Evolutionary conservation across 2,329 filamentous ascomycete species (phyloP), one percentile per base, ranked within the genome.

Genomic region (Bipolaris victoriae): DNA sequence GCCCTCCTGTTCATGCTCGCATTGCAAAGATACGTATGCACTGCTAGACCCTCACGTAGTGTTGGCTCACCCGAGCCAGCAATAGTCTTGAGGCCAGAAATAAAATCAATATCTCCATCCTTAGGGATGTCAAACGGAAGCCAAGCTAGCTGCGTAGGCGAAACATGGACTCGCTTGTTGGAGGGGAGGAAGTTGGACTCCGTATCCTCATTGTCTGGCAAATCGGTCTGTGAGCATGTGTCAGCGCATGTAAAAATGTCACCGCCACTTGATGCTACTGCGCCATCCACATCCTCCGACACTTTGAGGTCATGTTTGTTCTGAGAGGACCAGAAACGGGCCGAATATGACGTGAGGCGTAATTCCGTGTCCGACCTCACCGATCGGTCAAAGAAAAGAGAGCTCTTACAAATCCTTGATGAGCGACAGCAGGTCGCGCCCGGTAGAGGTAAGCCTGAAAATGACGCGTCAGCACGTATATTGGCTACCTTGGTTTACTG

Each of bases 31-130:
- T 69, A 78, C 1, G 69, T 72, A 41, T 76, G 73, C 1, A 73
- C 67, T 1, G 72, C 75, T 13, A 77, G 55, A 9, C 76, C 76
- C 45, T 75, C 69, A 5, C 75, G 69, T 13, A 77, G 63, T 0
- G 71, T 76, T 7, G 76, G 75, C 31, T 77, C 75, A 20, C 76
- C 76, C 6, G 73, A 73, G 20, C 76, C 76, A 18, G 74, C 76
- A 47, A 78, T 71, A 2, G 69, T 73, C 63, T 74, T 75, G 45
- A 76, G 66, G 5, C 74, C 74, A 1, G 67, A 68, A 37, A 74
- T 62, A 22, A 76, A 76, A 49, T 75, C 73, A 13, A 72, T 47
- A 3, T 73, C 64, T 45, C 68, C 69, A 63, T 69, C 64, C 5
- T 50, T 63, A 1, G 74, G 74, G 11, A 73, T 68, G 45, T 75